Percentiles rank a stretch among this genome's conserved stretches.
phyloP scores from a whole-genome alignment of 768 basidiomycete species.

The Ramaria sp. region DNA sequence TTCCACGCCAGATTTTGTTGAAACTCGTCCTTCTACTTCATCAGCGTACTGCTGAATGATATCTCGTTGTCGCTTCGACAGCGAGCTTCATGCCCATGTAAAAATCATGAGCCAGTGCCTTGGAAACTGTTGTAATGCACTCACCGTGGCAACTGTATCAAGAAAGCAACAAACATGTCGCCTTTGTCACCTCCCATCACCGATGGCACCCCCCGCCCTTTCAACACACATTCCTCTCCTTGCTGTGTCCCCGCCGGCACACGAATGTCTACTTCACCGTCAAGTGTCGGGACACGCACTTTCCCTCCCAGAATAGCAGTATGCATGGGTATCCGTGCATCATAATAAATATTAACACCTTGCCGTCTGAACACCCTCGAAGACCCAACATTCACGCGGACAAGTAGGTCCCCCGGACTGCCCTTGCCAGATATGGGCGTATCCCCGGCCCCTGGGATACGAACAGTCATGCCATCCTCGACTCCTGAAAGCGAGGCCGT shows the following conservation, averaged over 20 bases:
- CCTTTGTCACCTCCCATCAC: conserved; percentile 54
- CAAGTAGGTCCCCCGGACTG: conserved; percentile 70
- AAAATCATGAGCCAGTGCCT: background rate
- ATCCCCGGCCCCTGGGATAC: conserved; percentile 74
- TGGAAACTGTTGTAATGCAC: conserved; percentile 16
- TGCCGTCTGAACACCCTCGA: conserved; percentile 85
- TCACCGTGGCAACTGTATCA: conserved; percentile 82
- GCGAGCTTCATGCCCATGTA: conserved; percentile 39
- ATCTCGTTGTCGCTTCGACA: conserved; percentile 75
- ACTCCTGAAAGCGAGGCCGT: conserved; percentile 43
- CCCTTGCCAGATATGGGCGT: conserved; percentile 74
- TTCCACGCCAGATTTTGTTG: conserved; percentile 11
- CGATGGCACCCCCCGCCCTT: conserved; percentile 69
- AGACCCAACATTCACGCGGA: conserved; percentile 74
- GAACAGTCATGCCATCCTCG: conserved; percentile 90
- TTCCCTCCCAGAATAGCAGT: conserved; percentile 87
- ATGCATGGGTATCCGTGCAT: conserved; percentile 84
- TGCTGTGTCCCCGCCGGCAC: conserved; percentile 90
- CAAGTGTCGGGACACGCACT: conserved; percentile 87
- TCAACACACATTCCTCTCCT: conserved; percentile 94
- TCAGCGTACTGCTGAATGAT: conserved; percentile 86
- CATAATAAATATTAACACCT: conserved; percentile 84
- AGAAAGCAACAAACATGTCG: conserved; percentile 85
- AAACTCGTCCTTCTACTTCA: conserved; percentile 69
- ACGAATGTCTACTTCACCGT: conserved; percentile 91